Base-by-base conservation (phyloP, 306 rosid species). In the Fragaria ananassa region DNA sequence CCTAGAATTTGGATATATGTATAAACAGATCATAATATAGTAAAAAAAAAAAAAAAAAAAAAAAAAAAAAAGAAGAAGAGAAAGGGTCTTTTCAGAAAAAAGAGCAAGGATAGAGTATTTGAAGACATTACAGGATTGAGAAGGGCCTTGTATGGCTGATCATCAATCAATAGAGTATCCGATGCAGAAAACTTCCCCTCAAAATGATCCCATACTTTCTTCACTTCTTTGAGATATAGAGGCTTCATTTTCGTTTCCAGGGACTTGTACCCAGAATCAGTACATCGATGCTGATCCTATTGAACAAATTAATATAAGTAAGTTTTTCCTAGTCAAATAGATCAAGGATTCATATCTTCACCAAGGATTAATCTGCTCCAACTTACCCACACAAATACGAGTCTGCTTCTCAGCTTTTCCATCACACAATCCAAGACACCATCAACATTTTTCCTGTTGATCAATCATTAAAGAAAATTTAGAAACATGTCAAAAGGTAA, bases 301-400 rank as follows among this genome's bases (percentile, higher is more conserved):
- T 54, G 60, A 54, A 54, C 58, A 53, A 53, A 19, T 6, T 25
- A 50, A 19, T 18, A 7, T 6, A 53, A 53, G 58, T 19, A n/a
- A 54, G 7, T 50, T 19, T 23, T n/a, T 8, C 60, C 12, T 19
- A 19, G 25, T 54, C 60, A 54, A 54, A 8, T 54, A 54, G 56
- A 19, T 53, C 25, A 53, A 53, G 12, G 27, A n/a, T 49, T 49
- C 54, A 23, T 53, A 18, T 19, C 58, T 53, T 53, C n/a, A 54
- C 60, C 60, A 54, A 61, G 67, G 67, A 13, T 29, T 29, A 61
- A 13, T 0, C 9, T n/a, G 29, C 46, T 39, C 15, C 15, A 68
- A 42, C 74, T 49, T 76, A 86, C 87, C 87, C 83, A 83, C 17
- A 72, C 62, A 81, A 83, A 75, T 1, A 78, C 11, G 1, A 78